phyloP scores from a whole-genome alignment of 768 basidiomycete genomes.

The Termitomyces sp. region DNA sequence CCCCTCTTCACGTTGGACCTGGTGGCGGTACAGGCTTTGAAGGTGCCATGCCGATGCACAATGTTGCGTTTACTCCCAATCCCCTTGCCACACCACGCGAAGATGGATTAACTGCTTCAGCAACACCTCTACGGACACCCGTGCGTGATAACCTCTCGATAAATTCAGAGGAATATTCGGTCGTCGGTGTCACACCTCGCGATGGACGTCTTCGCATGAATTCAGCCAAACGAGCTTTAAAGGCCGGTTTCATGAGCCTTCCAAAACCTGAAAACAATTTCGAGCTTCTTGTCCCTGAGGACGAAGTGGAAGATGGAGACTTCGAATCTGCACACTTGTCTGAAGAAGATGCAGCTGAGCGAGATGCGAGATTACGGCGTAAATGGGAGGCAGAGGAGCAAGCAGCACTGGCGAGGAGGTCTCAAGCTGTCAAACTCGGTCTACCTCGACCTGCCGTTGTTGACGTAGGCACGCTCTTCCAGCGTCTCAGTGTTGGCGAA shows the following conservation, averaged over 20 bases:
- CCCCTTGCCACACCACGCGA: conserved; percentile 85
- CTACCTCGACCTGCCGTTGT: conserved; percentile 87
- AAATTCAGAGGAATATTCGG: conserved; percentile 66
- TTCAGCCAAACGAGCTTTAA: conserved; percentile 72
- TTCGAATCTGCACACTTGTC: conserved; percentile 29
- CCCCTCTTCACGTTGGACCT: conserved; percentile 74
- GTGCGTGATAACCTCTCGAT: conserved; percentile 89
- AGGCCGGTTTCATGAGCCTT: conserved; percentile 77
- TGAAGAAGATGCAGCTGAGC: conserved; percentile 90
- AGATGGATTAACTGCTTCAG: conserved; percentile 42
- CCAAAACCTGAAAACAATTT: conserved; percentile 98
- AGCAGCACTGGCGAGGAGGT: conserved; percentile 77
- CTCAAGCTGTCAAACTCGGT: conserved; percentile 74
- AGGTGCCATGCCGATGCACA: conserved; percentile 90
- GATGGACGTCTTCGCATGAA: conserved; percentile 62
- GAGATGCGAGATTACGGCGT: conserved; percentile 72
- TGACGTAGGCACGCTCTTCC: conserved; percentile 61
- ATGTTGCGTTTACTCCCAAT: conserved; percentile 91
- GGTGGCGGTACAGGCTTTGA: conserved; percentile 92
- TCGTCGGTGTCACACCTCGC: conserved; percentile 68
- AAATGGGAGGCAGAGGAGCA: conserved; percentile 73
- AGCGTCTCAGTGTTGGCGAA: conserved; percentile 52
- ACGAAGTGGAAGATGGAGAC: conserved; percentile 69
- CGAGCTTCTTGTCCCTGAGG: conserved; percentile 88
- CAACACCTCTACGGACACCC: conserved; percentile 92